These are phyloP conservation scores for Pythium rishiriense DNA, from an alignment of 352 stramenopile genomes.

Conservation along the genomic window DNA sequence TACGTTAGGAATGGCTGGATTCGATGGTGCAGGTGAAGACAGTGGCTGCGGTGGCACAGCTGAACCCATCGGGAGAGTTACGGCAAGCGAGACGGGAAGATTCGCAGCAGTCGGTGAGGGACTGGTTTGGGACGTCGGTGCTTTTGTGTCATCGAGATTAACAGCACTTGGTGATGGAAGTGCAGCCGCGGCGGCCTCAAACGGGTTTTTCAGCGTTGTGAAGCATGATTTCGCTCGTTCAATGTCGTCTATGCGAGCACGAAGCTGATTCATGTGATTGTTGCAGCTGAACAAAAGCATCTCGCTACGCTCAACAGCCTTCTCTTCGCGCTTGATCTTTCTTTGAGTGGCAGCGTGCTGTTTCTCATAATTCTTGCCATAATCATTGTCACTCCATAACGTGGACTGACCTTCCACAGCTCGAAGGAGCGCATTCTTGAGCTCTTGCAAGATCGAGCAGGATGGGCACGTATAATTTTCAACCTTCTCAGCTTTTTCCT, in stretches of 20 bases:
- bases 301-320: conserved; percentile 77
- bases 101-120: background rate
- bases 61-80: conserved; percentile 21
- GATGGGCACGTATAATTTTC: conserved; percentile 95
- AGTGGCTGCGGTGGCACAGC: background rate
- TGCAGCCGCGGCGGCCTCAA: conserved; percentile 20
- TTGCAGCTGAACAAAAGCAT: conserved; percentile 77
- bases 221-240: conserved; percentile 64
- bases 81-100: conserved; percentile 20
- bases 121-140: background rate
- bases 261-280: conserved; percentile 82
- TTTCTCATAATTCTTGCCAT: conserved; percentile 85
- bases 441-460: conserved; percentile 90
- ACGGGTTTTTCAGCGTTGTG: conserved; percentile 31
- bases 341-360: conserved; percentile 67
- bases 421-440: conserved; percentile 60
- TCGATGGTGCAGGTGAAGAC: conserved; percentile 11
- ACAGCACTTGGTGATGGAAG: conserved; percentile 2
- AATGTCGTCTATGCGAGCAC: conserved; percentile 69
- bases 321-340: conserved; percentile 86
- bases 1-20: conserved; percentile 25
- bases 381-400: conserved; percentile 81
- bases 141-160: background rate
- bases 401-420: conserved; percentile 60
- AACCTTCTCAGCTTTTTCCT: conserved; percentile 94